Evolutionary conservation across 208 protist genomes (phyloP), one percentile per base, ranked within the genome.

Genomic region (Crithidia mellificae): DNA sequence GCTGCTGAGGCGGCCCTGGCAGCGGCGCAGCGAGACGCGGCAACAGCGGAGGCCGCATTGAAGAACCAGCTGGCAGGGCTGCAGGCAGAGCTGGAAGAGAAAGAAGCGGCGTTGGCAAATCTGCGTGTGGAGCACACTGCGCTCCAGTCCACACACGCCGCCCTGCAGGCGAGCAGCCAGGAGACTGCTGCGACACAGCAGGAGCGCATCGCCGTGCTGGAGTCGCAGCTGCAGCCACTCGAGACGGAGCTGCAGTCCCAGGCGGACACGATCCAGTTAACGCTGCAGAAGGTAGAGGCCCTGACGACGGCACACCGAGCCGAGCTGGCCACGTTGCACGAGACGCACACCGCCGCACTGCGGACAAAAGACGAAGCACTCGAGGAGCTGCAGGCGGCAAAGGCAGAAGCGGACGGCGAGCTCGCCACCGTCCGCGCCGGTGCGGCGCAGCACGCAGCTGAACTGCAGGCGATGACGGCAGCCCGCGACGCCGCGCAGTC

Each of bases 241-340:
- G 66, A 72, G 51, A 8, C 29, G 22, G 65, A 71, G 44, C 34
- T 72, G 54, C 55, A 64, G 36, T 25, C 47, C 24, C 66, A 72
- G 66, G n/a, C 56, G 25, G 11, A 44, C 15, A 58, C 52, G 1
- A 72, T 72, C 44, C 32, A 29, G 6, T 47, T 56, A 2, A 64
- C 56, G 19, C 32, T 63, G 47, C 66, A 43, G 19, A 64, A 64
- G 55, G 56, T 64, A 14, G 56, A 64, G 53, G 66, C 62, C 24
- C 27, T 72, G 55, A 50, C 47, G 3, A 8, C 43, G 0, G 66
- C 56, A 5, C 66, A 72, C 32, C 56, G 19, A 15, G 38, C 66
- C 6, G 55, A 72, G 46, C 39, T 52, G 36, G 54, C 44, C 15
- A 29, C 54, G 3, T 44, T 72, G 55, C 4, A 34, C 19, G 36